Percentiles rank a stretch among this genome's conserved stretches.
Conservation (phyloP, 805 yeast species). For the Saturnispora dispora region DNA sequence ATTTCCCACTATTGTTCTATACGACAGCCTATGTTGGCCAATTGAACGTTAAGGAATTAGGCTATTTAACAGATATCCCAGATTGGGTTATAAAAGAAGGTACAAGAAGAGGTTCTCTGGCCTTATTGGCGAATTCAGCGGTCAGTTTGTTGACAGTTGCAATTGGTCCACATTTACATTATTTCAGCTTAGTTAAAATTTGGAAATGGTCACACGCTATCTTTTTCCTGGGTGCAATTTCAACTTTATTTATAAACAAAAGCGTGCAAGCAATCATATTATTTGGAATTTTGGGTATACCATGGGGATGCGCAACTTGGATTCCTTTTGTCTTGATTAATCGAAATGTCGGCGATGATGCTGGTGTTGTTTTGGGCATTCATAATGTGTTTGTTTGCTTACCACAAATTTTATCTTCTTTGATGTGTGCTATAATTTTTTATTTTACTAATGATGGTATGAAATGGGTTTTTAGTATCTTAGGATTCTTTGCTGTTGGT, state of each 20-base stretch:
- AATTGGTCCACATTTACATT: conserved; percentile 35
- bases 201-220: conserved; percentile 46
- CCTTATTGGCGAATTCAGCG: conserved; percentile 41
- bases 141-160: conserved; percentile 37
- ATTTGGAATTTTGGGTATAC: conserved; percentile 46
- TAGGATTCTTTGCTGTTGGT: conserved; percentile 41
- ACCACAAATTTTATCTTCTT: conserved; percentile 47
- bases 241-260: conserved; percentile 36
- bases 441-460: conserved; percentile 35
- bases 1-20: conserved; percentile 56
- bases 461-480: conserved; percentile 50
- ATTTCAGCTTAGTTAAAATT: conserved; percentile 17
- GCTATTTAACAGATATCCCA: conserved; percentile 27
- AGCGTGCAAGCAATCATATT: conserved; percentile 37
- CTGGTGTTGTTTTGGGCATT: conserved; percentile 48
- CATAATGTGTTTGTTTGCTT: conserved; percentile 51
- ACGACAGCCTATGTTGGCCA: conserved; percentile 61
- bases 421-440: conserved; percentile 40
- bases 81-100: conserved; percentile 29
- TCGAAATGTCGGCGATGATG: conserved; percentile 41
- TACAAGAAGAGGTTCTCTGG: conserved; percentile 44
- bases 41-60: conserved; percentile 36
- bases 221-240: conserved; percentile 39
- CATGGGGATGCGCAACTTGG: conserved; percentile 64
- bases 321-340: conserved; percentile 56